phyloP scores from a whole-genome alignment of 2,329 filamentous ascomycete genomes.

The Chaetomium strumarium region DNA sequence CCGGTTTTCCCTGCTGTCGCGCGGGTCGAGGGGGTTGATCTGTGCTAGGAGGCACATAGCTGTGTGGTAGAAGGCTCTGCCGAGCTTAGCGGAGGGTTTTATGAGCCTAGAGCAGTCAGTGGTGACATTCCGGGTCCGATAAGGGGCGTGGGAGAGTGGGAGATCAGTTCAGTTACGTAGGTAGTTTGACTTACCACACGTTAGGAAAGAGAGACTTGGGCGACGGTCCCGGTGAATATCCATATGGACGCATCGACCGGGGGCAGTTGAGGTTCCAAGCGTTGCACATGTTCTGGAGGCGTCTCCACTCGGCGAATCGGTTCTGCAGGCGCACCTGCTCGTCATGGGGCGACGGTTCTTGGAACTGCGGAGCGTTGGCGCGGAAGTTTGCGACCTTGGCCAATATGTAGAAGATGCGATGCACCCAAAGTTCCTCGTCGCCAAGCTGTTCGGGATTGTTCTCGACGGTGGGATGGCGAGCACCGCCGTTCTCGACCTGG shows the following conservation, averaged over 20 bases:
- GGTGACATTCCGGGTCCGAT: neutral
- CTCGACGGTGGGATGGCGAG: constrained; percentile 34
- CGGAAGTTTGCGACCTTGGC: constrained; percentile 84
- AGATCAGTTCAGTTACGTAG: too few species aligned
- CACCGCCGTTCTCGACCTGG: constrained; percentile 9
- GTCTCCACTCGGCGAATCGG: constrained; percentile 69
- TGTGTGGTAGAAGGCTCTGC: constrained; percentile 83
- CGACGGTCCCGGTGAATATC: constrained; percentile 65
- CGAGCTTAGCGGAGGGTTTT: constrained; percentile 74
- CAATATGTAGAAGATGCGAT: constrained; percentile 82
- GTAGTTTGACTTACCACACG: constrained; percentile 59
- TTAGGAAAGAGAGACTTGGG: constrained; percentile 76
- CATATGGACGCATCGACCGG: constrained; percentile 80
- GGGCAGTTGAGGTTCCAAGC: constrained; percentile 75
- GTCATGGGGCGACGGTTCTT: constrained; percentile 53
- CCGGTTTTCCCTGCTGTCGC: constrained; percentile 60
- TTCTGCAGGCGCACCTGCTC: constrained; percentile 59
- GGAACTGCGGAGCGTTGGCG: constrained; percentile 58
- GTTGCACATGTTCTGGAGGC: constrained; percentile 75
- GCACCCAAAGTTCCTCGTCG: constrained; percentile 78
- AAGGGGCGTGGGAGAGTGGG: too few species aligned
- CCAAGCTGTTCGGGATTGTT: constrained; percentile 43
- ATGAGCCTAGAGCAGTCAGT: constrained; percentile 55
- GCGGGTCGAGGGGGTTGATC: constrained; percentile 63
- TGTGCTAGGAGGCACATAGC: constrained; percentile 75